phyloP scores from a whole-genome alignment of 352 stramenopile species.

The Phytophthora crassamura region DNA sequence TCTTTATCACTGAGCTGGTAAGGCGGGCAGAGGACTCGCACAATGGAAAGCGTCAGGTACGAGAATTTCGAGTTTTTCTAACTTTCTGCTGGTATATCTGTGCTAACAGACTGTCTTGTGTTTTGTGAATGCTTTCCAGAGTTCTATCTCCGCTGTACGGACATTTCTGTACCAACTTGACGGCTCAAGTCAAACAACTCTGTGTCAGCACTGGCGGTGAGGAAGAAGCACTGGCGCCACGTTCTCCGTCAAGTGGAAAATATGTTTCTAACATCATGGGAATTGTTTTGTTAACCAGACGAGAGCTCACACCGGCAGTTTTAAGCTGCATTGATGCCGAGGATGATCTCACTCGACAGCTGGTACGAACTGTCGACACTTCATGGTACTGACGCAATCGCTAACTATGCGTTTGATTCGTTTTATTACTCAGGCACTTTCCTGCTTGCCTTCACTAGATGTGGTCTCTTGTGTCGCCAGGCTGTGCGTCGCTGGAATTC shows the following conservation, averaged over 20 bases:
- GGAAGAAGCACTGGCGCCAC: background rate
- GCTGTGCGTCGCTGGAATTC: slow-evolving; percentile 14
- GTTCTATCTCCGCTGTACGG: slow-evolving; percentile 29
- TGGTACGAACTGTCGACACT: slow-evolving; percentile 21
- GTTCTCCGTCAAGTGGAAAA: too few relatives aligned
- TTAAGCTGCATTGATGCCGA: slow-evolving; percentile 25
- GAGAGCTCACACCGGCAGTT: slow-evolving; percentile 32
- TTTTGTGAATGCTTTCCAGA: slow-evolving; percentile 18
- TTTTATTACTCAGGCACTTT: slow-evolving; percentile 29
- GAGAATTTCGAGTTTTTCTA: slow-evolving; percentile 8
- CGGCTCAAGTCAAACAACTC: slow-evolving; percentile 7
- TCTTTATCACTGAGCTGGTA: slow-evolving; percentile 36
- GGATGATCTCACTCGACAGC: slow-evolving; percentile 13
- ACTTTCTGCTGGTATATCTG: background rate
- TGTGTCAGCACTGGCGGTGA: slow-evolving; percentile 43
- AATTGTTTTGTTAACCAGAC: slow-evolving; percentile 24
- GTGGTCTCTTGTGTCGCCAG: slow-evolving; percentile 18
- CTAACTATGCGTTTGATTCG: background rate
- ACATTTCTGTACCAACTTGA: slow-evolving; percentile 44
- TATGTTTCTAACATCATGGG: background rate
- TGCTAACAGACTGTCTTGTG: slow-evolving; percentile 11
- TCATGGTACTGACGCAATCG: background rate
- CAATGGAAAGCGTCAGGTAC: slow-evolving; percentile 15
- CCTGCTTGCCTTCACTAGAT: slow-evolving; percentile 40
- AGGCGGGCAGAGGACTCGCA: slow-evolving; percentile 8